Percentiles rank a stretch among this genome's conserved stretches.
These are phyloP conservation scores for Calonectria montana DNA, from an alignment of 2,329 filamentous ascomycete genomes.

Conservation along the genomic window DNA sequence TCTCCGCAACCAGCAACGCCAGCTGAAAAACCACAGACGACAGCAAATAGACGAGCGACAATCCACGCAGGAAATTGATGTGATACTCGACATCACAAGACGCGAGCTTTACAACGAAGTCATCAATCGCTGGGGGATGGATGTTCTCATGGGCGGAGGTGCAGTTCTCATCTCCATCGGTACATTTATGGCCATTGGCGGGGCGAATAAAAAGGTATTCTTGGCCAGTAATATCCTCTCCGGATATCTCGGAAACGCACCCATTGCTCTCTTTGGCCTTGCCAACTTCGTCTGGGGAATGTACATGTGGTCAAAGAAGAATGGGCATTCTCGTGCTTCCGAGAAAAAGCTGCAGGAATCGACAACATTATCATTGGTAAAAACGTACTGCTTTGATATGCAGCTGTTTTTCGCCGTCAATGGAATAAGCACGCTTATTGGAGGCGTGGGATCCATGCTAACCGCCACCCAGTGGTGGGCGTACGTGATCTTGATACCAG, in stretches of 20 bases:
- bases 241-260: constrained; percentile 65
- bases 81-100: constrained; percentile 56
- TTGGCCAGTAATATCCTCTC: constrained; percentile 63
- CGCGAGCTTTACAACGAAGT: constrained; percentile 63
- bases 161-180: constrained; percentile 62
- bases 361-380: constrained; percentile 44
- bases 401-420: constrained; percentile 58
- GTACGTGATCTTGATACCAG: constrained; percentile 63
- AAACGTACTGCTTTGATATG: constrained; percentile 49
- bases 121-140: constrained; percentile 63
- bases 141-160: constrained; percentile 60
- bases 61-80: constrained; percentile 42
- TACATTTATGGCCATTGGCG: constrained; percentile 65
- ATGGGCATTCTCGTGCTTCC: constrained; percentile 48
- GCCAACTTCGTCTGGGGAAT: constrained; percentile 61
- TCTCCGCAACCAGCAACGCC: constrained; percentile 54
- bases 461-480: constrained; percentile 64
- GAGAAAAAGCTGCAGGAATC: constrained; percentile 40
- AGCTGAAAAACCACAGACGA: constrained; percentile 41
- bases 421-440: constrained; percentile 58
- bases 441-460: constrained; percentile 61
- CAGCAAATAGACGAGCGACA: constrained; percentile 17
- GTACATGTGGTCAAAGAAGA: constrained; percentile 55
- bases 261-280: constrained; percentile 61
- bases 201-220: constrained; percentile 55